These are phyloP conservation scores for Abelmoschus esculentus DNA, from an alignment of 345 rosid genomes.

Conservation along the genomic window DNA sequence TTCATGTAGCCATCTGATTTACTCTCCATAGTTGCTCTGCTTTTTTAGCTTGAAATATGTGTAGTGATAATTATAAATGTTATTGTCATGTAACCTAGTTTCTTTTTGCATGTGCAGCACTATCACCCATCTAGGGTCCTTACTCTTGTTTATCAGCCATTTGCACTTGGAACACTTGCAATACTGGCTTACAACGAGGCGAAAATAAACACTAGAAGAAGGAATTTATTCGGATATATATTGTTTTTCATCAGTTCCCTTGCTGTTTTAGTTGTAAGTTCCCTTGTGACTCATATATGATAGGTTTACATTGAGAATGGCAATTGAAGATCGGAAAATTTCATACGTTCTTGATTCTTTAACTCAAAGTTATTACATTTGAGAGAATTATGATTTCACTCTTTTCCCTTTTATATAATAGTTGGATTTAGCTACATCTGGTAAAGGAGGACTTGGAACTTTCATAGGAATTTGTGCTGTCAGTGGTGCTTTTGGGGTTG, in stretches of 20 bases:
- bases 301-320: background rate
- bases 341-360: background rate
- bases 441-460: slow-evolving; percentile 66
- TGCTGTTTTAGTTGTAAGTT: slow-evolving; percentile 58
- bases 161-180: slow-evolving; percentile 54
- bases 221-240: slow-evolving; percentile 60
- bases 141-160: slow-evolving; percentile 73
- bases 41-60: background rate
- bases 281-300: background rate
- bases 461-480: slow-evolving; percentile 58
- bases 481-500: slow-evolving; percentile 60
- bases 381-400: background rate
- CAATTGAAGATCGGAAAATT: background rate
- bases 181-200: slow-evolving; percentile 59
- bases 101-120: slow-evolving; percentile 29
- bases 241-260: slow-evolving; percentile 53
- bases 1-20: background rate
- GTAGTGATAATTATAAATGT: background rate
- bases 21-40: background rate
- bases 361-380: background rate
- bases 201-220: slow-evolving; percentile 51
- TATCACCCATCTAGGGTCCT: slow-evolving; percentile 76
- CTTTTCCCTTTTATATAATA: slow-evolving; percentile 9
- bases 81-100: slow-evolving; percentile 11
- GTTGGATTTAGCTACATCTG: slow-evolving; percentile 77